These are phyloP conservation scores for Anastatica hierochuntica DNA, from an alignment of 345 rosid species.

Conservation along the genomic window DNA sequence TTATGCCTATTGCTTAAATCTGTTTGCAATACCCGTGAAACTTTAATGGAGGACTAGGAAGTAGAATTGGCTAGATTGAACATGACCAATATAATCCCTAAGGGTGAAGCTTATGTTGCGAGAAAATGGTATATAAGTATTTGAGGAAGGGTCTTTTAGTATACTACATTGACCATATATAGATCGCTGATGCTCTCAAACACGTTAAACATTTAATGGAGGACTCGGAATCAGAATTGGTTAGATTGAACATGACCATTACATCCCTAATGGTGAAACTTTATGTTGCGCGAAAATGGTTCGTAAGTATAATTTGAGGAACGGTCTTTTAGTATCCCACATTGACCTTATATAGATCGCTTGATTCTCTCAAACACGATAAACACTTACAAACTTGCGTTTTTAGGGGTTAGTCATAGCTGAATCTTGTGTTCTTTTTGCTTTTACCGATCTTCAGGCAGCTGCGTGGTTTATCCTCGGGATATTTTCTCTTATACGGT, in stretches of 20 bases:
- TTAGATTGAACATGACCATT: no score
- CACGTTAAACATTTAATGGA: no score
- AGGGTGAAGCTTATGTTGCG: neutral
- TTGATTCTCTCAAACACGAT: no score
- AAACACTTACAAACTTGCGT: neutral
- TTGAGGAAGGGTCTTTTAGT: no score
- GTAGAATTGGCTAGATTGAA: neutral
- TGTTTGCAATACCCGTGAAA: neutral
- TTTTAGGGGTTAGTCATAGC: neutral
- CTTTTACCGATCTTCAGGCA: conserved; percentile 28
- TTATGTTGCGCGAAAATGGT: no score
- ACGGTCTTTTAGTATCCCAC: no score
- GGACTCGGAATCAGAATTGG: no score
- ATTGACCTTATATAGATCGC: no score
- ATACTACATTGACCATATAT: no score
- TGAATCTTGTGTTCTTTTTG: neutral
- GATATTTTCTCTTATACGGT: conserved; percentile 48
- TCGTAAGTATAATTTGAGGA: no score
- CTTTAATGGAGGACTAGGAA: neutral
- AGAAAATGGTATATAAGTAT: neutral
- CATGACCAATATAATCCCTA: neutral
- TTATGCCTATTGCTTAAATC: neutral
- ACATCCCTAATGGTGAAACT: no score
- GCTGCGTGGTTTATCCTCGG: conserved; percentile 50
- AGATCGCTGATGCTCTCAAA: no score